phyloP scores from a whole-genome alignment of 805 yeast species.

The Schwanniomyces occidentalis region DNA sequence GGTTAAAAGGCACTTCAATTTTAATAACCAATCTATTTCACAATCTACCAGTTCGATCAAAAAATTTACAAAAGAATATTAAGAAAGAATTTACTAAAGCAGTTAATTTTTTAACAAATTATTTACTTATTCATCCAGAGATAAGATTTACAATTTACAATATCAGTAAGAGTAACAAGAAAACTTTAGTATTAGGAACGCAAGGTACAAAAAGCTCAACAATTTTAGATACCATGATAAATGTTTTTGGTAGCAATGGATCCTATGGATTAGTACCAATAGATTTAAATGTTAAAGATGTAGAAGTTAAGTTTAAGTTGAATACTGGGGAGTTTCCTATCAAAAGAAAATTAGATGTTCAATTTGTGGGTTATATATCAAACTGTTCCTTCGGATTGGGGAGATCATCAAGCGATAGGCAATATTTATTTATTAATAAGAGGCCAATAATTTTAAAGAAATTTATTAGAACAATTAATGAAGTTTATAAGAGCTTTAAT shows the following conservation, averaged over 20 bases:
- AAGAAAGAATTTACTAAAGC: constrained; percentile 74
- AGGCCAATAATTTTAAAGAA: constrained; percentile 69
- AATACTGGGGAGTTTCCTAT: constrained; percentile 8
- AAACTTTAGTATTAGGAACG: constrained; percentile 57
- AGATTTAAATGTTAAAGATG: constrained; percentile 37
- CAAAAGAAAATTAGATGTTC: constrained; percentile 22
- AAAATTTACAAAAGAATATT: constrained; percentile 64
- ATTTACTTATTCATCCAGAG: constrained; percentile 59
- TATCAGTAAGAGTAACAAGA: constrained; percentile 38
- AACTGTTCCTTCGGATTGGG: constrained; percentile 73
- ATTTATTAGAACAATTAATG: constrained; percentile 63
- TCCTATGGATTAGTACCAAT: constrained; percentile 57
- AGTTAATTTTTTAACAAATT: constrained; percentile 61
- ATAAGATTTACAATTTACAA: constrained; percentile 65
- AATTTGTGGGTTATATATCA: constrained; percentile 65
- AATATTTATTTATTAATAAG: constrained; percentile 67
- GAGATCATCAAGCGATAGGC: constrained; percentile 71
- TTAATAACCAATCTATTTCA: constrained; percentile 59
- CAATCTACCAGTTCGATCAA: constrained; percentile 77
- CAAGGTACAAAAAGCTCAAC: constrained; percentile 48
- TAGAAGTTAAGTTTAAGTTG: constrained; percentile 19
- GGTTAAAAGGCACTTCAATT: constrained; percentile 71
- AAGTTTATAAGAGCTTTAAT: constrained; percentile 70
- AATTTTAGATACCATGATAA: constrained; percentile 53
- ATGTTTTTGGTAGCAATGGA: constrained; percentile 71